phyloP scores from a whole-genome alignment of 192 early-diverging fungal genomes.

The Dissophora ornata region DNA sequence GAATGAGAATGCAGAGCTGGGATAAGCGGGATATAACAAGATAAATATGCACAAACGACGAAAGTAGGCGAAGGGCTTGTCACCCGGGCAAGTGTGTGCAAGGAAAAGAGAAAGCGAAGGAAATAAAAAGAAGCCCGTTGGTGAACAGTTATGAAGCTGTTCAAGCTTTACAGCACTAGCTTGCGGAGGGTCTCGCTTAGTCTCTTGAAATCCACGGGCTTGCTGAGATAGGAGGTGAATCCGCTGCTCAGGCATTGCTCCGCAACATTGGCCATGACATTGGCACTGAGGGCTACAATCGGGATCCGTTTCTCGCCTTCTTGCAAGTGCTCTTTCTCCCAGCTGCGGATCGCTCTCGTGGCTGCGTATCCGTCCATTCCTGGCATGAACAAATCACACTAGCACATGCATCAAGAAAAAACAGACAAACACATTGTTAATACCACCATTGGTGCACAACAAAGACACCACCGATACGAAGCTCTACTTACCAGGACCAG shows the following conservation, averaged over 20 bases:
- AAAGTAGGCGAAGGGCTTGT: too few relatives aligned
- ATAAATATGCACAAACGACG: too few relatives aligned
- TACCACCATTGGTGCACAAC: too few relatives aligned
- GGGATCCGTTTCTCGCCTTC: slow-evolving; percentile 51
- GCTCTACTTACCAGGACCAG: slow-evolving; percentile 58
- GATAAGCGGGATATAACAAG: too few relatives aligned
- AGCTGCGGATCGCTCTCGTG: slow-evolving; percentile 61
- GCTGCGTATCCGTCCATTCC: slow-evolving; percentile 70
- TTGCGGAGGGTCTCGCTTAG: slow-evolving; percentile 60
- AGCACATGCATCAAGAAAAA: not conserved
- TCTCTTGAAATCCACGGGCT: slow-evolving; percentile 64
- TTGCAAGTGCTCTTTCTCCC: slow-evolving; percentile 55
- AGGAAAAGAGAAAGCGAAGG: too few relatives aligned
- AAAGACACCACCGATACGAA: too few relatives aligned
- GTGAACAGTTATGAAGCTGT: too few relatives aligned
- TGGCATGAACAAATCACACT: slow-evolving; percentile 71
- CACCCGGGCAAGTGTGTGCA: too few relatives aligned
- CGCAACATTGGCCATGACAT: slow-evolving; percentile 69
- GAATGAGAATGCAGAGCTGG: too few relatives aligned
- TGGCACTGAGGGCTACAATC: slow-evolving; percentile 68
- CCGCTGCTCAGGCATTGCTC: slow-evolving; percentile 58
- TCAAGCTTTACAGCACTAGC: slow-evolving; percentile 8
- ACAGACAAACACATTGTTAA: slow-evolving; percentile 1
- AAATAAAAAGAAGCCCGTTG: too few relatives aligned
- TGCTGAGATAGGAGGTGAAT: slow-evolving; percentile 67